Conservation (phyloP, 2,329 filamentous ascomycete species). For the Thielaviopsis ethacetica region DNA sequence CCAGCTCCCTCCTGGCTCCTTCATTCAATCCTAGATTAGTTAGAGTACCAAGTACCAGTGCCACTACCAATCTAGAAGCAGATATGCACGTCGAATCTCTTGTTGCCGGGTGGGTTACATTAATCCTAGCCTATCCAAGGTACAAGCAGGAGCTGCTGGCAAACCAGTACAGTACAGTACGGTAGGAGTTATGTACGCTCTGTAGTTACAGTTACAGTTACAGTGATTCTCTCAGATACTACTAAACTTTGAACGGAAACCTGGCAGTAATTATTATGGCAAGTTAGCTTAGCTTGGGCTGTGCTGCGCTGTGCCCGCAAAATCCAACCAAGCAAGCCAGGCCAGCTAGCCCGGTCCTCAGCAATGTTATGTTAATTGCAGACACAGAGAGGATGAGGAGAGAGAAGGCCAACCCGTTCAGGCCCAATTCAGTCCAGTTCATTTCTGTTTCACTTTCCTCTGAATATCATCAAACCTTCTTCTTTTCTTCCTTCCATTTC, state of each 20-base stretch:
- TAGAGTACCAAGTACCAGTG: not conserved
- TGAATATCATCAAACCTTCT: constrained; percentile 9
- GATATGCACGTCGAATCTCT: not conserved
- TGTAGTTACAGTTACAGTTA: not conserved
- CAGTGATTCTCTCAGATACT: not conserved
- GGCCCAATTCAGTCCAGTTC: not conserved
- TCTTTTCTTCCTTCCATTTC: not conserved
- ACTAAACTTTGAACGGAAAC: too few relatives aligned
- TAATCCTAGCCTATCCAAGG: not conserved
- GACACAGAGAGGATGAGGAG: not conserved
- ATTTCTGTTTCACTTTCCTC: not conserved
- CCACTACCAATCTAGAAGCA: not conserved
- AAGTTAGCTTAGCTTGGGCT: too few relatives aligned
- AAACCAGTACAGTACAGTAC: too few relatives aligned
- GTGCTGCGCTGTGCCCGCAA: too few relatives aligned
- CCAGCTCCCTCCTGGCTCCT: not conserved
- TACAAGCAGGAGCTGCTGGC: not conserved
- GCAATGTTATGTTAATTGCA: not conserved
- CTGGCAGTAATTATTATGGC: too few relatives aligned
- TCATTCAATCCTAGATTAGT: not conserved
- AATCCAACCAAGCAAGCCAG: too few relatives aligned
- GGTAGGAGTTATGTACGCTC: not conserved
- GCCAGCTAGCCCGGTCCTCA: not conserved
- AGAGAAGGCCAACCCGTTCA: not conserved
- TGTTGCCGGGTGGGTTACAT: not conserved